These are phyloP conservation scores for Aspergillus japonicus DNA, from an alignment of 2,329 filamentous ascomycete genomes.

Conservation along the genomic window DNA sequence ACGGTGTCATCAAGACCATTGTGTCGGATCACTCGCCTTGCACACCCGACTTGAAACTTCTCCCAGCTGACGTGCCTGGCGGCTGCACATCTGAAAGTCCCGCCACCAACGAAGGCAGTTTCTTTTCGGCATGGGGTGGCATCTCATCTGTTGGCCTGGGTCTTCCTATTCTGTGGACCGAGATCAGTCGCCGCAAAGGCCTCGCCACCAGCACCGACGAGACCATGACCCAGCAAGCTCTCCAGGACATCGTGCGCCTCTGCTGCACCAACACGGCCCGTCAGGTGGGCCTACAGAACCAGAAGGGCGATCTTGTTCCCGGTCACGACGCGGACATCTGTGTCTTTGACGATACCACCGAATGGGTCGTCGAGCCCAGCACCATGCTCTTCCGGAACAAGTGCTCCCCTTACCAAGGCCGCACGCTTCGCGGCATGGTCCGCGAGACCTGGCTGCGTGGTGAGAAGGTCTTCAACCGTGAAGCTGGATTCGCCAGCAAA, in stretches of 20 bases:
- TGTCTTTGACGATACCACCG: slow-evolving; percentile 81
- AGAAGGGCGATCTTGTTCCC: slow-evolving; percentile 75
- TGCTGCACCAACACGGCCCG: slow-evolving; percentile 83
- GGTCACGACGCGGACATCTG: slow-evolving; percentile 90
- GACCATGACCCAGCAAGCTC: slow-evolving; percentile 49
- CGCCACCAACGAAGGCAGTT: slow-evolving; percentile 65
- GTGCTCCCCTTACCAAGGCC: slow-evolving; percentile 85
- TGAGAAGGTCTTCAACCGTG: slow-evolving; percentile 68
- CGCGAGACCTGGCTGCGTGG: slow-evolving; percentile 84
- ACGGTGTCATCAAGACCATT: slow-evolving; percentile 84
- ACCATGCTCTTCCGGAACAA: slow-evolving; percentile 96
- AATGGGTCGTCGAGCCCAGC: slow-evolving; percentile 69
- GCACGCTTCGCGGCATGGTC: slow-evolving; percentile 73
- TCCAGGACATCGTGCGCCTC: slow-evolving; percentile 79
- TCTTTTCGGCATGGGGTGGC: slow-evolving; percentile 94
- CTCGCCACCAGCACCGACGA: slow-evolving; percentile 38
- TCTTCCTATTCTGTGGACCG: slow-evolving; percentile 84
- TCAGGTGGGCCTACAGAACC: slow-evolving; percentile 79
- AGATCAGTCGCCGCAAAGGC: slow-evolving; percentile 62
- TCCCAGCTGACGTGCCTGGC: slow-evolving; percentile 68
- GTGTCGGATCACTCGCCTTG: slow-evolving; percentile 96
- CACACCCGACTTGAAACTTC: slow-evolving; percentile 88
- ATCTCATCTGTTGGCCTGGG: slow-evolving; percentile 93
- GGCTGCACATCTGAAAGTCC: slow-evolving; percentile 33
- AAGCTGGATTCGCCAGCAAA: slow-evolving; percentile 45